A percentile compares a stretch with the other conserved stretches of the same genome.
Evolutionary conservation across 2,329 filamentous ascomycete species (phyloP).

Genomic region (Saccharata proteae): DNA sequence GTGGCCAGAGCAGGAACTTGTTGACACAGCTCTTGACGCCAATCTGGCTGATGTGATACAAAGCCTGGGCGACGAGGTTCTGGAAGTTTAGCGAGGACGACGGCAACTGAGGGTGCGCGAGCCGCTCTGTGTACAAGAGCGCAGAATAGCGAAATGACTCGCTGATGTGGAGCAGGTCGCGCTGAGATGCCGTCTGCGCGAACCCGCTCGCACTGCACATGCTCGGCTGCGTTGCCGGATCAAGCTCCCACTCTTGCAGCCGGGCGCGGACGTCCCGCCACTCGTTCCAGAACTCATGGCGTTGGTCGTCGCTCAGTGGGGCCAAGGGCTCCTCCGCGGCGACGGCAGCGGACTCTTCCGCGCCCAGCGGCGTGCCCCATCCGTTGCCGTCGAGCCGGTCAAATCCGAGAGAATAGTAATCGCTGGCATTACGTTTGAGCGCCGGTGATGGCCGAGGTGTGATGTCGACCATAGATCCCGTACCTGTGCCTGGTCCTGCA

Average conservation of each 20-base stretch:
- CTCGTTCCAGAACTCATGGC: conserved; percentile 62
- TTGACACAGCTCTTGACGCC: conserved; percentile 60
- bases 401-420: conserved; percentile 42
- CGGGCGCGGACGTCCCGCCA: conserved; percentile 70
- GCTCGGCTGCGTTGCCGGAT: conserved; percentile 32
- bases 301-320: conserved; percentile 42
- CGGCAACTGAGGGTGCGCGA: conserved; percentile 63
- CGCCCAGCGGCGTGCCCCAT: conserved; percentile 46
- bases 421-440: conserved; percentile 27
- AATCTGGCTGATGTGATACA: conserved; percentile 73
- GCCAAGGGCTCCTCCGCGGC: conserved; percentile 26
- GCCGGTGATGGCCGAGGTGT: conserved; percentile 22
- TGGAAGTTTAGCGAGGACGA: conserved; percentile 69
- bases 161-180: conserved; percentile 69
- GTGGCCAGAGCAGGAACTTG: conserved; percentile 86
- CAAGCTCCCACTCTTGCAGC: conserved; percentile 72
- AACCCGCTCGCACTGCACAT: conserved; percentile 12
- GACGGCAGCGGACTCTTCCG: conserved; percentile 22
- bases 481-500: no score
- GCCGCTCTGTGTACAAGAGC: conserved; percentile 77
- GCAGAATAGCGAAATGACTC: conserved; percentile 86
- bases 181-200: conserved; percentile 40
- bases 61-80: conserved; percentile 66
- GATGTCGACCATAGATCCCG: conserved; percentile 17
- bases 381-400: conserved; percentile 57